Base-by-base conservation (phyloP, 169 alveolate species). In the Eimeria maxima region DNA sequence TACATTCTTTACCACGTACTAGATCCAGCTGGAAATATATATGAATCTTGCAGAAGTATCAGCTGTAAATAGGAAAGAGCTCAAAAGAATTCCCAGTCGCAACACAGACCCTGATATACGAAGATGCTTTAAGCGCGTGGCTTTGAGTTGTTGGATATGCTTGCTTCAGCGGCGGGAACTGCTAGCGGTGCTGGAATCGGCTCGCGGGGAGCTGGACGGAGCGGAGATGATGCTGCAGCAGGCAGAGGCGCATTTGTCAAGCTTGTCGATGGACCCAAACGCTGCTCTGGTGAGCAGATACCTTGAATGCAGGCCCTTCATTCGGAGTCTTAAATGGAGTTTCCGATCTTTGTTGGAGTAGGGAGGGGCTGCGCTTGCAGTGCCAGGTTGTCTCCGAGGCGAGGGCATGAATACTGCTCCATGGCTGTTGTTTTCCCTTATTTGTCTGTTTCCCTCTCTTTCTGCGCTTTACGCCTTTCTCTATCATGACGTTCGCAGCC, bases 171-270 rank as follows among this genome's bases (percentile, higher is more conserved):
- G 95, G 83, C 80, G 95, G n/a, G 95, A 92, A 42, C 53, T 92
- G 83, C 63, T 44, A 4, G 95, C 95, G 20, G 95, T 92, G 60
- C 44, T 92, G 78, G 95, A 92, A 81, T 55, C 95, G 3, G 95
- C 95, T 16, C 60, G 91, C 38, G 81, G 71, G 14, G 95, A 92
- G 24, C 71, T 92, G 29, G 95, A 92, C 67, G 50, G 92, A 33
- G 87, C 81, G 44, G 95, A 96, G 55, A 73, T 91, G 27, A 98
- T 57, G 96, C 95, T 95, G 45, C 91, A 92, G 71, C 95, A 92
- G 53, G 95, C 95, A 55, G 91, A 76, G 47, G 22, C 84, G 14
- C 86, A 92, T 33, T 69, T 92, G 18, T 73, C 86, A 53, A 27
- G 42, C 33, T 16, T 92, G 22, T 67, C 86, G 16, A 16, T 67